These are phyloP conservation scores for Thuidium tamariscinum DNA, from an alignment of 225 moss, liverwort and hornwort genomes.

Conservation along the genomic window DNA sequence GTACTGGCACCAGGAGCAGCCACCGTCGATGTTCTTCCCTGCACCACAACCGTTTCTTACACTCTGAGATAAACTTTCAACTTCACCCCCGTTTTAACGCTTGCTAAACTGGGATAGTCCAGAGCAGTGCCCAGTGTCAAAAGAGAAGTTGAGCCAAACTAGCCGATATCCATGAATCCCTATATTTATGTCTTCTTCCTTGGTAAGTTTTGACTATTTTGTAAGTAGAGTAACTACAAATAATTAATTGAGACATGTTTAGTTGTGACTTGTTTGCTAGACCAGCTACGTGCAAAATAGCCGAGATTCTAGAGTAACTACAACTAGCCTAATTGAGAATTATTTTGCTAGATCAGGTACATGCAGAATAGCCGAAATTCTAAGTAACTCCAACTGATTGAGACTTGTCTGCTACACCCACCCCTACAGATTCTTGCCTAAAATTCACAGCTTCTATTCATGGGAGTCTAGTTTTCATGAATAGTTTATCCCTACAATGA, in stretches of 20 bases:
- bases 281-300: not conserved
- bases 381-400: not conserved
- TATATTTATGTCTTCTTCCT: not conserved
- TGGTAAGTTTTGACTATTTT: not conserved
- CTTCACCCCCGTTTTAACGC: not conserved
- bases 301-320: not conserved
- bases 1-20: constrained; percentile 72
- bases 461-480: not conserved
- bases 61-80: not conserved
- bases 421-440: not conserved
- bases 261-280: not conserved
- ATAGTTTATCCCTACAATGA: not conserved
- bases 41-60: not conserved
- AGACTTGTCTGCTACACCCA: too few species aligned
- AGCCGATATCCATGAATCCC: not conserved
- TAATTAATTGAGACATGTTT: too few species aligned
- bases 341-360: not conserved
- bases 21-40: constrained; percentile 23
- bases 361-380: not conserved
- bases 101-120: not conserved
- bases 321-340: not conserved
- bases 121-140: not conserved
- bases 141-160: not conserved
- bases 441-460: not conserved
- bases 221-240: not conserved